Conservation (phyloP, 176 grass and related monocot species). For the Metroxylon sagu region DNA sequence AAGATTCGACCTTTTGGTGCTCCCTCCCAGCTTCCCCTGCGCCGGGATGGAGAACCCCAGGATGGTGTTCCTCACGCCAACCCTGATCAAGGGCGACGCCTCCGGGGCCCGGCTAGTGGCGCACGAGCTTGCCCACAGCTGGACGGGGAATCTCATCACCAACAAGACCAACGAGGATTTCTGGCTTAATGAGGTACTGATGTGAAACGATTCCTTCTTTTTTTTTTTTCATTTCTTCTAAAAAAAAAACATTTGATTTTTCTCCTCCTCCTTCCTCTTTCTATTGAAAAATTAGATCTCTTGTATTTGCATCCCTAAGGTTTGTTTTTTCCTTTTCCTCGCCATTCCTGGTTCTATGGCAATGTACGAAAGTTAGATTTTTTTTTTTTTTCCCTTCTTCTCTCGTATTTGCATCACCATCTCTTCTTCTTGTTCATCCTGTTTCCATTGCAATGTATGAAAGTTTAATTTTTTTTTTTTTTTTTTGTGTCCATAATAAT, state of each 20-base stretch:
- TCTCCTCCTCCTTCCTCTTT: too few species aligned
- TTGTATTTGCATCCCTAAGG: too few species aligned
- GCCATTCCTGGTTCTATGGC: too few species aligned
- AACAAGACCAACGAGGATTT: slow-evolving; percentile 97
- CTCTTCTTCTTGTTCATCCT: too few species aligned
- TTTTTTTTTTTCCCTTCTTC: too few species aligned
- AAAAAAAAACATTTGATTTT: too few species aligned
- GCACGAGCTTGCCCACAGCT: slow-evolving; percentile 90
- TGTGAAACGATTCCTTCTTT: not conserved
- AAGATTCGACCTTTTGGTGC: slow-evolving; percentile 78
- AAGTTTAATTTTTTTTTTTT: not conserved
- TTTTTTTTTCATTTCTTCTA: not conserved
- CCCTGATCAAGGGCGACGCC: slow-evolving; percentile 62
- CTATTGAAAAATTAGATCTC: too few species aligned
- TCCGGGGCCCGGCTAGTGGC: slow-evolving; percentile 78
- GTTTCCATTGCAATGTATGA: too few species aligned
- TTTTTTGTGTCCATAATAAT: not conserved
- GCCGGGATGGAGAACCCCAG: slow-evolving; percentile 93
- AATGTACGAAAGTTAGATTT: too few species aligned
- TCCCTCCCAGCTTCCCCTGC: slow-evolving; percentile 83
- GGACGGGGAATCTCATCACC: slow-evolving; percentile 87
- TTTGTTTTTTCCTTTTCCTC: too few species aligned
- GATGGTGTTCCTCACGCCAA: slow-evolving; percentile 91
- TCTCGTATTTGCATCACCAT: too few species aligned
- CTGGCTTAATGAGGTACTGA: slow-evolving; percentile 81